These are phyloP conservation scores for Microbotryum silenes-acaulis DNA, from an alignment of 1,284 basidiomycete genomes.

Conservation along the genomic window DNA sequence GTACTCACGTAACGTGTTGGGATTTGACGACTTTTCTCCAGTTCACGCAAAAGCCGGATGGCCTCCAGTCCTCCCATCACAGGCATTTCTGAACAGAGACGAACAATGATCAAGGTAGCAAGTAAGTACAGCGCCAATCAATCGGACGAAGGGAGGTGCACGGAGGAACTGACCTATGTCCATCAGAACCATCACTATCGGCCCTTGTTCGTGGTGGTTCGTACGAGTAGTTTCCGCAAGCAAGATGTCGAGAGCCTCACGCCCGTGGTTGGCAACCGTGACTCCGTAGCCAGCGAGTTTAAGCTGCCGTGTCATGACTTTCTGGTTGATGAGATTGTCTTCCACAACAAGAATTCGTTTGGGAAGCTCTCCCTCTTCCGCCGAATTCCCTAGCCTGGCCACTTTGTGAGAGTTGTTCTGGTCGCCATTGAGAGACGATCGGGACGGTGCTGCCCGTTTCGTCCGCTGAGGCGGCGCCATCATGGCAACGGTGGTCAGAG, in stretches of 20 bases:
- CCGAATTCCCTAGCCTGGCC: too few species aligned
- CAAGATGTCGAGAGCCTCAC: constrained; percentile 43
- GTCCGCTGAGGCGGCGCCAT: too few species aligned
- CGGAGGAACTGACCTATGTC: constrained; percentile 16
- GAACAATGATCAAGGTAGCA: background rate
- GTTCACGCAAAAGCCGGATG: constrained; percentile 13
- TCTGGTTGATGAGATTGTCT: constrained; percentile 45
- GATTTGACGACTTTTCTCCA: constrained; percentile 18
- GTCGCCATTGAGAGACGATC: too few species aligned
- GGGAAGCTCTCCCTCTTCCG: too few species aligned
- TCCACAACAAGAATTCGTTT: constrained; percentile 38
- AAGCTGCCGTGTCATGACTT: constrained; percentile 43
- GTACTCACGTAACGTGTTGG: constrained; percentile 5
- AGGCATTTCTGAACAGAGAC: constrained; percentile 20
- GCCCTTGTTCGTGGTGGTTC: background rate
- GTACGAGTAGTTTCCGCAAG: constrained; percentile 5
- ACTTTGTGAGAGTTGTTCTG: too few species aligned
- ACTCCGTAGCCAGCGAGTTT: constrained; percentile 40
- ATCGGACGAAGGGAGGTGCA: background rate
- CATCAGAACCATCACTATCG: constrained; percentile 17
- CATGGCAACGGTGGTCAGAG: too few species aligned
- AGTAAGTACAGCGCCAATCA: background rate
- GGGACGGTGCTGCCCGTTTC: too few species aligned
- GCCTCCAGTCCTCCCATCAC: constrained; percentile 28
- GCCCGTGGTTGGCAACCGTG: constrained; percentile 43